A percentile compares a stretch with the other conserved stretches of the same genome.
phyloP scores from a whole-genome alignment of 179 eudicot genomes.

The Corrigiola litoralis region DNA sequence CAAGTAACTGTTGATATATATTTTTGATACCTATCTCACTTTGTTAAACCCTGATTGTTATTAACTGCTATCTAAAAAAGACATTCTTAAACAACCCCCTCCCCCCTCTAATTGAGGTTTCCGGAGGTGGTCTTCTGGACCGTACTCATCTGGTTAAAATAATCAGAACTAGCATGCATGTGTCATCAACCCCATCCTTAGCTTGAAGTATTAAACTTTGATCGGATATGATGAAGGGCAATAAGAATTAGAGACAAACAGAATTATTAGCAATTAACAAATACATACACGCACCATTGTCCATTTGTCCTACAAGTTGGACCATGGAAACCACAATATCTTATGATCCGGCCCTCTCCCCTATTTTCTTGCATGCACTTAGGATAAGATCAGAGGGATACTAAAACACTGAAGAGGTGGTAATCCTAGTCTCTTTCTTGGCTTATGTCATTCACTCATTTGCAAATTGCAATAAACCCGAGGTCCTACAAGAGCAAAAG shows the following conservation, averaged over 20 bases:
- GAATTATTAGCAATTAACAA: background rate
- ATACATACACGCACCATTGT: background rate
- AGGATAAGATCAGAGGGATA: slow-evolving; percentile 7
- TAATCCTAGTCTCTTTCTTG: background rate
- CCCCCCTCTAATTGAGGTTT: too few relatives aligned
- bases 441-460: background rate
- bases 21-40: too few relatives aligned
- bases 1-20: too few relatives aligned
- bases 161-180: too few relatives aligned
- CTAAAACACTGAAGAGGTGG: background rate
- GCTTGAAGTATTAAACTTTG: too few relatives aligned
- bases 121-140: too few relatives aligned
- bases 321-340: background rate
- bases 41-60: too few relatives aligned
- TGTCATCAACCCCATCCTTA: too few relatives aligned
- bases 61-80: too few relatives aligned
- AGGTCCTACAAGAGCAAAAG: background rate
- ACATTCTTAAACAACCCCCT: too few relatives aligned
- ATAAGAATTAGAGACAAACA: background rate
- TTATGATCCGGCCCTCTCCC: background rate
- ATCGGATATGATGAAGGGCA: too few relatives aligned
- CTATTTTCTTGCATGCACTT: slow-evolving; percentile 6
- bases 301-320: background rate
- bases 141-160: too few relatives aligned
- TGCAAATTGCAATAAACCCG: slow-evolving; percentile 10